These are phyloP conservation scores for Emericellopsis terricola DNA, from an alignment of 495 filamentous ascomycete species.

Conservation along the genomic window DNA sequence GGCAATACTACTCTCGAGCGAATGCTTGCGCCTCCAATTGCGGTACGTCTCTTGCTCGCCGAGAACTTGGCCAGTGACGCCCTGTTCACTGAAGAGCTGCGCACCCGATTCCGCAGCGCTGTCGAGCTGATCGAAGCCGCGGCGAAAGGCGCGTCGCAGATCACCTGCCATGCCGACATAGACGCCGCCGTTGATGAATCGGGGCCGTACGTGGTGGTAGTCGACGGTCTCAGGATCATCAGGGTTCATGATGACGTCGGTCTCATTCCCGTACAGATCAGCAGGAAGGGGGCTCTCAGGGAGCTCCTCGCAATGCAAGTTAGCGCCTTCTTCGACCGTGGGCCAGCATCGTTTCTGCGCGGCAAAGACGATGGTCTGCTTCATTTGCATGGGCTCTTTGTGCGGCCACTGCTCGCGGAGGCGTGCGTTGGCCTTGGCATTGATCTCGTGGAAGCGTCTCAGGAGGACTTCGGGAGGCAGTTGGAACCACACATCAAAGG, in stretches of 20 bases:
- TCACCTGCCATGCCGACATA: constrained; percentile 35
- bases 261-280: constrained; percentile 1
- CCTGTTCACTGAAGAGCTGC: constrained; percentile 16
- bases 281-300: not conserved
- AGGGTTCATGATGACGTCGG: constrained; percentile 5
- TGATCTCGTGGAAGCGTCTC: constrained; percentile 1
- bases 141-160: constrained; percentile 25
- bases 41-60: constrained; percentile 32
- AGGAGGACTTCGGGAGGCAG: constrained; percentile 1
- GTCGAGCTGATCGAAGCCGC: constrained; percentile 3
- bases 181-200: constrained; percentile 34
- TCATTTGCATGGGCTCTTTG: not conserved
- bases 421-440: constrained; percentile 5
- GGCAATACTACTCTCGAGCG: not conserved
- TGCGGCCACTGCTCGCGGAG: constrained; percentile 2
- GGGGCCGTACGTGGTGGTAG: constrained; percentile 11
- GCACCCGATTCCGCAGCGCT: not conserved
- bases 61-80: constrained; percentile 35
- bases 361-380: not conserved
- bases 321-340: constrained; percentile 4
- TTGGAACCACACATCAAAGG: constrained; percentile 2
- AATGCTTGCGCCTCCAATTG: not conserved
- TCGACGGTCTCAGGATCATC: not conserved
- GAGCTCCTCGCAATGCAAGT: constrained; percentile 4
- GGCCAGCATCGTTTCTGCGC: constrained; percentile 1